These are phyloP conservation scores for Adansonia digitata DNA, from an alignment of 345 rosid species.

Conservation along the genomic window DNA sequence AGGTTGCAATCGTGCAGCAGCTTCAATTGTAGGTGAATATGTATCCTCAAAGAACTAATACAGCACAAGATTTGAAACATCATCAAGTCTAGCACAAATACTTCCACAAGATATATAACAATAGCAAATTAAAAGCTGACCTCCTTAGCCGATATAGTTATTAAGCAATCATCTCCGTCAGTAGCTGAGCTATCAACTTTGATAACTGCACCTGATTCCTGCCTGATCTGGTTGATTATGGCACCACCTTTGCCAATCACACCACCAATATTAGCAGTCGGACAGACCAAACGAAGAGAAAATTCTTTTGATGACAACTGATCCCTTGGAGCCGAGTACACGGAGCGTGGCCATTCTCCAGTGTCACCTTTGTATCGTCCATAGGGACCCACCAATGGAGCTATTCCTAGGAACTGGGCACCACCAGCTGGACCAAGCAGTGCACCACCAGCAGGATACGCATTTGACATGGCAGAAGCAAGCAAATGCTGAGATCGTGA, in stretches of 20 bases:
- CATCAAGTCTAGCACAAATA: not conserved
- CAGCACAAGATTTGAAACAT: constrained; percentile 8
- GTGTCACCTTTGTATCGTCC: constrained; percentile 79
- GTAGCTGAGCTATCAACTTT: constrained; percentile 83
- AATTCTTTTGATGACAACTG: constrained; percentile 70
- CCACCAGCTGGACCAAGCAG: constrained; percentile 55
- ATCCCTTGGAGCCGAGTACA: constrained; percentile 81
- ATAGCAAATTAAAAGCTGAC: constrained; percentile 28
- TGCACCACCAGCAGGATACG: constrained; percentile 52
- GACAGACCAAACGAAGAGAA: constrained; percentile 75
- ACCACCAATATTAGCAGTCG: constrained; percentile 76
- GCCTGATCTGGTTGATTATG: constrained; percentile 86
- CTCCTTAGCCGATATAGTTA: constrained; percentile 89
- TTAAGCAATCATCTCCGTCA: constrained; percentile 90
- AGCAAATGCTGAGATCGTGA: constrained; percentile 80
- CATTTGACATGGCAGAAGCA: constrained; percentile 52
- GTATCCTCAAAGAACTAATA: constrained; percentile 77
- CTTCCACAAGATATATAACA: not conserved
- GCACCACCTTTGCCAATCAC: constrained; percentile 97
- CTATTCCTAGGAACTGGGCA: constrained; percentile 68
- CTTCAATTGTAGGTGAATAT: constrained; percentile 82
- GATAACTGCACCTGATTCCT: constrained; percentile 76
- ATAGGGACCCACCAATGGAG: constrained; percentile 70
- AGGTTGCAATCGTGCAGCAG: constrained; percentile 87
- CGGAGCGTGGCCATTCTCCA: constrained; percentile 78